phyloP scores from a whole-genome alignment of 73 alveolate species.

The Paraurostyla sp. region DNA sequence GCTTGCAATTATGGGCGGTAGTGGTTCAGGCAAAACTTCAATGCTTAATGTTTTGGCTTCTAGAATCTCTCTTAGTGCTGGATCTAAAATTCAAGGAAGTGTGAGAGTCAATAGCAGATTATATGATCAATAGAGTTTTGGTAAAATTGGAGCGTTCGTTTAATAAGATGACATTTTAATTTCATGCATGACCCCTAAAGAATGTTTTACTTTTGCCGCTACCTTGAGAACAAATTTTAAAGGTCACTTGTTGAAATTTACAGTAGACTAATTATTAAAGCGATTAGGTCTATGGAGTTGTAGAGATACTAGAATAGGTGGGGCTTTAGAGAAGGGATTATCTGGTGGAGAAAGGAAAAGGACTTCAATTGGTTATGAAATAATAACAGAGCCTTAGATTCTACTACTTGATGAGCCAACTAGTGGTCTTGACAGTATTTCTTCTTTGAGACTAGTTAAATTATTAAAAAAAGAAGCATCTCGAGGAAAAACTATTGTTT shows the following conservation, averaged over 20 bases:
- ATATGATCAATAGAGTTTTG: background rate
- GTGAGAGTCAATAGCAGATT: background rate
- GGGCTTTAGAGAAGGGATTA: background rate
- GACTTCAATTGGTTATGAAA: background rate
- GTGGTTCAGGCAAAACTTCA: constrained; percentile 36
- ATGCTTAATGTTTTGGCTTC: background rate
- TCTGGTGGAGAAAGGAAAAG: background rate
- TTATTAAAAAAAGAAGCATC: constrained; percentile 60
- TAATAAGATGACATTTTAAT: background rate
- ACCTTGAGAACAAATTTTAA: background rate
- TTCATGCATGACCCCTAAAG: background rate
- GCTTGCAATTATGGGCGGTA: background rate
- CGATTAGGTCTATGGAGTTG: constrained; percentile 26
- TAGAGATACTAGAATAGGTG: constrained; percentile 5
- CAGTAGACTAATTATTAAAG: background rate
- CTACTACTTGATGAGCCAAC: constrained; percentile 58
- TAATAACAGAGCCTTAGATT: background rate
- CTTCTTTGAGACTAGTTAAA: constrained; percentile 61
- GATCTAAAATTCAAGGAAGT: background rate
- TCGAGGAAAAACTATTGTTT: constrained; percentile 49
- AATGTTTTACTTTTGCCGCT: background rate
- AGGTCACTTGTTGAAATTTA: background rate
- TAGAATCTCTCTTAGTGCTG: background rate
- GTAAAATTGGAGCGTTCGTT: background rate
- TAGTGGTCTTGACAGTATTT: constrained; percentile 65